Evolutionary conservation across 208 protist genomes (phyloP), one percentile per base, ranked within the genome.

Genomic region (Trypanosoma caninum): DNA sequence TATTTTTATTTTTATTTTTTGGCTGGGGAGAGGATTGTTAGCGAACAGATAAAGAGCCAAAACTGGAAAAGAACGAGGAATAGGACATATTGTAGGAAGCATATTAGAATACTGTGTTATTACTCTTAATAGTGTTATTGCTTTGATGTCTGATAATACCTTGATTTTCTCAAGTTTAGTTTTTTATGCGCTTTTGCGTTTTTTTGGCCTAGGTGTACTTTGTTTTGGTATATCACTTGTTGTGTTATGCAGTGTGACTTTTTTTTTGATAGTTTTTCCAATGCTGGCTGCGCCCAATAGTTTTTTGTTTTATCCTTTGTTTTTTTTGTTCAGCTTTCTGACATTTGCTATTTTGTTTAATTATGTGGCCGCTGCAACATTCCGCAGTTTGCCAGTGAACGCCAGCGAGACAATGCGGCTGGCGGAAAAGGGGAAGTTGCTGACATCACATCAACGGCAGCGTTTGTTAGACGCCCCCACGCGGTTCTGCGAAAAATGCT

Each of bases 291-390:
- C 30, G 3, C 70, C 73, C 0, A 56, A 70, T 34, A 63, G 64
- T 1, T 3, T 74, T 16, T 25, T 52, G 0, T 81, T 80, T 58
- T 9, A 57, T 3, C 50, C 78, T 14, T 60, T 93, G 13, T 71
- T 68, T 14, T 8, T 41, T 0, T 47, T 82, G 13, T 60, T 72
- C 8, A 45, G 81, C 22, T 16, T 80, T 1, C 52, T 82, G 7
- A 78, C 74, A 14, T 93, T 88, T 59, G 74, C 78, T 51, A 87
- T 85, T 52, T 59, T 90, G 3, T 78, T 89, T 34, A 83, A 90
- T 44, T 90, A 80, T 48, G 41, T 87, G 11, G 86, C 76, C 28
- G 69, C 75, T 0, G 74, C 74, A 13, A 27, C 62, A 5, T 87
- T 90, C 31, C 77, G 76, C 0, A 30, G 64, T 9, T 53, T 51